A percentile compares a stretch with the other conserved stretches of the same genome.
Evolutionary conservation across 495 filamentous ascomycete genomes (phyloP).

Genomic region (Pyrenula massariospora): DNA sequence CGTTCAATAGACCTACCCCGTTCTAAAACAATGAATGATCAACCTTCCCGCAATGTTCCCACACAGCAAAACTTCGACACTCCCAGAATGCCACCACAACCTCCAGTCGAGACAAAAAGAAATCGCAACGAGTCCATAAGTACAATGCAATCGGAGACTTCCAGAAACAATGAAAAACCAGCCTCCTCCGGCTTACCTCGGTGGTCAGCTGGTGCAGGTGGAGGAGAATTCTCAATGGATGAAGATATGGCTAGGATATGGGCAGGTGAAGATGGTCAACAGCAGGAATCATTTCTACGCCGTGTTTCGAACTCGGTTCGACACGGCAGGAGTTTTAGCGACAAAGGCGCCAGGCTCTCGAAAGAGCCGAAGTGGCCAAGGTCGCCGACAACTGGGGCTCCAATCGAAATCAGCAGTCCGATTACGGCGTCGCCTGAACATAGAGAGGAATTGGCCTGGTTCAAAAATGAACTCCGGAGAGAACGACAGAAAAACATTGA

Average conservation of each 20-base stretch:
- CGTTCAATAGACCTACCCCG: neutral
- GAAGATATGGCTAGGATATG: conserved; percentile 81
- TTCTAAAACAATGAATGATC: neutral
- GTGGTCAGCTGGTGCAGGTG: conserved; percentile 58
- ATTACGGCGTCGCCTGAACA: conserved; percentile 48
- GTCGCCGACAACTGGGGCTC: conserved; percentile 59
- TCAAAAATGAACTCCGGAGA: conserved; percentile 68
- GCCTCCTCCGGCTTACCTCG: conserved; percentile 47
- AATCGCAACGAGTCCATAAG: conserved; percentile 43
- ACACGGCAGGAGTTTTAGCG: conserved; percentile 85
- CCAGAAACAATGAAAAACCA: conserved; percentile 9
- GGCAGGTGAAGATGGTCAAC: conserved; percentile 50
- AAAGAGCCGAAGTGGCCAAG: conserved; percentile 54
- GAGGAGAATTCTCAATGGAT: conserved; percentile 76
- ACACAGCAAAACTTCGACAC: conserved; percentile 34
- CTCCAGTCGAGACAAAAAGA: conserved; percentile 33
- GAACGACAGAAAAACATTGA: conserved; percentile 72
- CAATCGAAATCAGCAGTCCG: conserved; percentile 64
- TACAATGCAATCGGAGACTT: conserved; percentile 27
- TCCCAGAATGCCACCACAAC: conserved; percentile 47
- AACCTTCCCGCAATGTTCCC: neutral
- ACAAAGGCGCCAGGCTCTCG: conserved; percentile 38
- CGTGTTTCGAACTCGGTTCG: conserved; percentile 86
- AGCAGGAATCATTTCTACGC: conserved; percentile 58
- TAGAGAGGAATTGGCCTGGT: conserved; percentile 57